Conservation (phyloP, 2,329 filamentous ascomycete genomes). For the Aspergillus novofumigatus region DNA sequence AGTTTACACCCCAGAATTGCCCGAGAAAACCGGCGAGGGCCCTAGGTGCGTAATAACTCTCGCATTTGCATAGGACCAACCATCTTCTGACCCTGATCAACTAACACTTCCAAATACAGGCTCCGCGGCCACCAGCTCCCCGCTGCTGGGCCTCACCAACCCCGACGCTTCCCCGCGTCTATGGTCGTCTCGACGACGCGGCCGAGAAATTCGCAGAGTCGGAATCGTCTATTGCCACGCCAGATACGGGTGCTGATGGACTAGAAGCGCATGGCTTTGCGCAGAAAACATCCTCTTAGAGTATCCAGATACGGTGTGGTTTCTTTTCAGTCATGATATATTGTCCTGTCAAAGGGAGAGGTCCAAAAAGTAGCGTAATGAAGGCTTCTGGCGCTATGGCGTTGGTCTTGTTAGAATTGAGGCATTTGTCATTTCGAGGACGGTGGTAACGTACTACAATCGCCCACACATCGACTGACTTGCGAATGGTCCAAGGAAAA, state of each 20-base stretch:
- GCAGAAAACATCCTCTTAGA: constrained; percentile 29
- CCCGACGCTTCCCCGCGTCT: constrained; percentile 65
- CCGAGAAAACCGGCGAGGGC: constrained; percentile 68
- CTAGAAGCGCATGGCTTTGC: constrained; percentile 57
- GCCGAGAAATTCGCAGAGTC: constrained; percentile 47
- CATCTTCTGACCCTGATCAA: neutral
- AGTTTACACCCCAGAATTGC: constrained; percentile 67
- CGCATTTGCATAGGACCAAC: neutral
- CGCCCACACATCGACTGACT: neutral
- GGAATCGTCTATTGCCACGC: constrained; percentile 48
- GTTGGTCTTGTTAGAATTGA: neutral
- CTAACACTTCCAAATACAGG: constrained; percentile 28
- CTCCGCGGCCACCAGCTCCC: constrained; percentile 80
- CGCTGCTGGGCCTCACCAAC: constrained; percentile 58
- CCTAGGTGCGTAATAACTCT: constrained; percentile 53
- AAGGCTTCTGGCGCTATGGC: neutral
- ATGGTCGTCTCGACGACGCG: constrained; percentile 55
- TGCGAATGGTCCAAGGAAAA: neutral
- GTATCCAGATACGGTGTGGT: neutral
- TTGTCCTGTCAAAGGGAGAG: neutral
- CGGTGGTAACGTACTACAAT: neutral
- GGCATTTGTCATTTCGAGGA: neutral
- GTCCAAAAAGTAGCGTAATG: neutral
- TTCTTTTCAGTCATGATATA: neutral
- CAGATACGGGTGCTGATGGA: constrained; percentile 48